Conservation (phyloP, 1,139 yeast genomes). For the Pichia sorboxylosa region DNA sequence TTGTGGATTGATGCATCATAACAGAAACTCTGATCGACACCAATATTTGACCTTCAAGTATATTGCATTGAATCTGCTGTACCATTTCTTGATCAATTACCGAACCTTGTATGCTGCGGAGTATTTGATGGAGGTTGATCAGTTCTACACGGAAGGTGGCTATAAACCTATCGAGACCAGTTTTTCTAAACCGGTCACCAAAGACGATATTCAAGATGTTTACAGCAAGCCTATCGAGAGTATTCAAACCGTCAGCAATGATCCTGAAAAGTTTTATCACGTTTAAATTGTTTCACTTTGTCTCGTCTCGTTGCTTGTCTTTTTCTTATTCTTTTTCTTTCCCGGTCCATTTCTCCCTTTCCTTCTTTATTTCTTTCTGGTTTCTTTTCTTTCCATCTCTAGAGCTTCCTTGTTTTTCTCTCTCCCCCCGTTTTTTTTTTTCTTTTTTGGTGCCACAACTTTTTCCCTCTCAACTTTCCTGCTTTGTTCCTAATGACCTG, state of each 20-base stretch:
- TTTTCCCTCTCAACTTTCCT: too few relatives aligned
- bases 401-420: too few relatives aligned
- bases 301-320: background rate
- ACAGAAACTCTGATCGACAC: constrained; percentile 13
- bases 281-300: too few relatives aligned
- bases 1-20: constrained; percentile 20
- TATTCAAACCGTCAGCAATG: too few relatives aligned
- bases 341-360: background rate
- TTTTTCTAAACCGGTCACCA: constrained; percentile 11
- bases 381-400: too few relatives aligned
- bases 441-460: too few relatives aligned
- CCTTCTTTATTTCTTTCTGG: background rate
- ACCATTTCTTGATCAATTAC: constrained; percentile 20
- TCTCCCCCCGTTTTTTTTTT: too few relatives aligned
- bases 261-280: too few relatives aligned
- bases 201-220: constrained; percentile 6
- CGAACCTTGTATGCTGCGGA: constrained; percentile 16
- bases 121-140: constrained; percentile 18
- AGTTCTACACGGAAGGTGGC: constrained; percentile 19
- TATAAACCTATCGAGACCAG: constrained; percentile 19
- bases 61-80: constrained; percentile 17
- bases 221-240: too few relatives aligned
- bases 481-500: too few relatives aligned
- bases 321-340: background rate
- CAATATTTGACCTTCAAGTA: constrained; percentile 15